Evolutionary conservation across 129 eudicot genomes (phyloP).

Genomic region (Deinandra increscens): DNA sequence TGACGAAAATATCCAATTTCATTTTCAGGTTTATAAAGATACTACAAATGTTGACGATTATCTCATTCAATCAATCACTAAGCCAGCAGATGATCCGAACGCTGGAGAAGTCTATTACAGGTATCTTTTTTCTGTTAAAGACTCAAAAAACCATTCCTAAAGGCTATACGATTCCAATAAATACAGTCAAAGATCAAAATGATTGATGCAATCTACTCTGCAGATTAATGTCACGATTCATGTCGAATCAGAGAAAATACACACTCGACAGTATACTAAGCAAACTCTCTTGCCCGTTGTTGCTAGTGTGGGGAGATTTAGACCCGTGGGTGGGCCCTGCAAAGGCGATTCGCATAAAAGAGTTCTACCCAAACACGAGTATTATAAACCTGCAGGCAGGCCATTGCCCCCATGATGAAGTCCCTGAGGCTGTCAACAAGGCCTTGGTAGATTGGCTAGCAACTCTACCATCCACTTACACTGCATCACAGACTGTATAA

Average conservation of each 20-base stretch:
- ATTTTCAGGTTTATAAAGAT: conserved; percentile 75
- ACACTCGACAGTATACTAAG: conserved; percentile 83
- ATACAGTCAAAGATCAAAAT: neutral
- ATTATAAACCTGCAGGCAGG: conserved; percentile 87
- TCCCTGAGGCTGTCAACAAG: conserved; percentile 81
- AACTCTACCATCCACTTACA: conserved; percentile 42
- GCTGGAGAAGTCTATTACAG: conserved; percentile 99
- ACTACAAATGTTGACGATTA: conserved; percentile 90
- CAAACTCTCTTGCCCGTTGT: conserved; percentile 83
- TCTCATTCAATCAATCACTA: conserved; percentile 77
- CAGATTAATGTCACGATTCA: conserved; percentile 85
- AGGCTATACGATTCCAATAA: neutral
- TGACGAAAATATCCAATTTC: neutral
- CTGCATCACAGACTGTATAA: conserved; percentile 34
- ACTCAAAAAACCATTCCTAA: neutral
- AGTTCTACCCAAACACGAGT: conserved; percentile 73
- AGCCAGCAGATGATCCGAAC: conserved; percentile 87
- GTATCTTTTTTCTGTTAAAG: conserved; percentile 26
- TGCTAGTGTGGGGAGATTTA: conserved; percentile 92
- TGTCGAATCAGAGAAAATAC: conserved; percentile 82
- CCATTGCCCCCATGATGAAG: conserved; percentile 99
- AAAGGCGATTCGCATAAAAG: conserved; percentile 79
- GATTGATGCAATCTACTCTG: neutral
- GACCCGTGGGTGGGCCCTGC: conserved; percentile 99
- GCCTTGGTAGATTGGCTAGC: conserved; percentile 86